These are phyloP conservation scores for Kalaharituber pfeilii DNA, from an alignment of 2,329 filamentous ascomycete species.

Conservation along the genomic window DNA sequence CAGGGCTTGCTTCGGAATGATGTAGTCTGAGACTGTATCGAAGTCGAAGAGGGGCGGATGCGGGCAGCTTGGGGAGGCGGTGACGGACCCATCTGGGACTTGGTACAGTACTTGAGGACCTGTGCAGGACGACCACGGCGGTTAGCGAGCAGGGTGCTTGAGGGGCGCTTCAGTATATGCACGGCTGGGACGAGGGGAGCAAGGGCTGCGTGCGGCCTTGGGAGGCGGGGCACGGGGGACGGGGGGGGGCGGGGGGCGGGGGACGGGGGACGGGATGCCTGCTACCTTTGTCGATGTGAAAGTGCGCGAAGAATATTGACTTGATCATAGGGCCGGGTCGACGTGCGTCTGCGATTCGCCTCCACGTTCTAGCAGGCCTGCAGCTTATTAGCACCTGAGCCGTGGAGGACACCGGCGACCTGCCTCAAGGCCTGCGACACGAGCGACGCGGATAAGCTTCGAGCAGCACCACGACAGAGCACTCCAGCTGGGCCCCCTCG, in stretches of 20 bases:
- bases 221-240: neutral
- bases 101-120: constrained; percentile 47
- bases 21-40: constrained; percentile 70
- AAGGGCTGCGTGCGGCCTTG: too few species aligned
- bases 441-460: too few species aligned
- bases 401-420: too few species aligned
- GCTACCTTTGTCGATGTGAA: constrained; percentile 46
- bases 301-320: constrained; percentile 53
- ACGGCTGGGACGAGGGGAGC: too few species aligned
- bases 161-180: too few species aligned
- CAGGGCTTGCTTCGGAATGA: constrained; percentile 87
- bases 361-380: too few species aligned
- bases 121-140: too few species aligned
- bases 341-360: too few species aligned
- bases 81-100: constrained; percentile 43
- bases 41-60: constrained; percentile 59
- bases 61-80: constrained; percentile 21
- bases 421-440: too few species aligned
- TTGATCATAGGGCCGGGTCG: constrained; percentile 32
- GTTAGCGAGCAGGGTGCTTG: too few species aligned
- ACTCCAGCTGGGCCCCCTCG: neutral
- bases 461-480: neutral
- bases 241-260: neutral
- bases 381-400: too few species aligned
- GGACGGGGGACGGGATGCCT: constrained; percentile 7